These are phyloP conservation scores for Calamus simplicifolius DNA, from an alignment of 176 grass and related monocot species.

Conservation along the genomic window DNA sequence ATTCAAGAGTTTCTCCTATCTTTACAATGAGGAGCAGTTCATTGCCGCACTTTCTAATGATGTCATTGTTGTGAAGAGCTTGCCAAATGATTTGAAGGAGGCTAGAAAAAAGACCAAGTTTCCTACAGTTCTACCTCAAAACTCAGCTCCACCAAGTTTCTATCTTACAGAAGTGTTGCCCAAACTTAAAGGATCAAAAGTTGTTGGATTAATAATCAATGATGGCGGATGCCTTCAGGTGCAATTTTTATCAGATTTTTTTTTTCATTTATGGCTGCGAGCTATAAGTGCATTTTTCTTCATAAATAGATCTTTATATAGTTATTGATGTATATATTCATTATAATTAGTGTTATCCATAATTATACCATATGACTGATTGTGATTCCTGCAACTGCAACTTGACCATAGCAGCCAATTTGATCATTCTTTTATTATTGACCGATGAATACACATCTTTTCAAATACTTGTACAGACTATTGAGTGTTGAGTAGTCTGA, in stretches of 20 bases:
- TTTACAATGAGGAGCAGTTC: constrained; percentile 92
- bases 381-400: too few species aligned
- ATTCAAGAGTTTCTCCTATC: constrained; percentile 97
- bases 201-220: constrained; percentile 76
- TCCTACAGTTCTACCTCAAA: constrained; percentile 74
- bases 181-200: constrained; percentile 77
- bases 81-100: constrained; percentile 76
- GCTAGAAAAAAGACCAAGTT: constrained; percentile 92
- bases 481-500: too few species aligned
- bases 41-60: constrained; percentile 64
- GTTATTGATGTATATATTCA: too few species aligned
- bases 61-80: constrained; percentile 60
- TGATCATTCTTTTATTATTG: too few species aligned
- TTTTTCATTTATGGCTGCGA: background rate
- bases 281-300: background rate
- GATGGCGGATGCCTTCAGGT: constrained; percentile 97
- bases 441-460: too few species aligned
- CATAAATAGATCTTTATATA: background rate
- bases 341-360: too few species aligned
- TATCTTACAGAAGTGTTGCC: constrained; percentile 70
- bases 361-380: too few species aligned
- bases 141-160: constrained; percentile 57
- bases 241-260: background rate
- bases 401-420: too few species aligned
- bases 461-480: too few species aligned